A percentile compares a stretch with the other conserved stretches of the same genome.
phyloP scores from a whole-genome alignment of 2,329 filamentous ascomycete genomes.

The Clonostachys sp. region DNA sequence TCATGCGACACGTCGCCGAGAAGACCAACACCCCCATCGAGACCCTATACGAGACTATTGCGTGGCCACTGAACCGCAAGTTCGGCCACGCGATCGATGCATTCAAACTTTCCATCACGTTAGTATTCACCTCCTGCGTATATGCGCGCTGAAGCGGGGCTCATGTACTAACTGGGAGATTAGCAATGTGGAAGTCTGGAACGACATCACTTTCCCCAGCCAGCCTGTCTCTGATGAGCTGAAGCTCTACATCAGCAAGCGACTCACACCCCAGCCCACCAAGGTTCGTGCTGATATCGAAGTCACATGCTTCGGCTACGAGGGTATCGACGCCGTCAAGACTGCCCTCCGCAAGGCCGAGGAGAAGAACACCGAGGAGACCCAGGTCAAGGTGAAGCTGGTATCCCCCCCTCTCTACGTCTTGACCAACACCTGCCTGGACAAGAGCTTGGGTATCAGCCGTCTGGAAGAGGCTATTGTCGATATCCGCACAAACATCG shows the following conservation, averaged over 20 bases:
- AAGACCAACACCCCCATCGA: conserved; percentile 95
- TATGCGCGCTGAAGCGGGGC: not conserved
- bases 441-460: conserved; percentile 83
- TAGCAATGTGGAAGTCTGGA: conserved; percentile 93
- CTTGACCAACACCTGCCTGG: conserved; percentile 88
- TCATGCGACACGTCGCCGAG: conserved; percentile 98
- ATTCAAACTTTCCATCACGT: conserved; percentile 99
- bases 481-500: conserved; percentile 79
- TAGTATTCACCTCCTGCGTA: conserved; percentile 23
- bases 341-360: conserved; percentile 85
- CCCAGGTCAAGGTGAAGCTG: conserved; percentile 95
- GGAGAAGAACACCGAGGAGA: conserved; percentile 85
- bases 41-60: conserved; percentile 87
- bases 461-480: conserved; percentile 85
- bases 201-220: conserved; percentile 84
- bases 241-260: conserved; percentile 93
- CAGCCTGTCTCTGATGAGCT: conserved; percentile 84
- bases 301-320: conserved; percentile 91
- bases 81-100: conserved; percentile 96
- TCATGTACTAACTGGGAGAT: conserved; percentile 6
- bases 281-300: conserved; percentile 98
- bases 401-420: conserved; percentile 98
- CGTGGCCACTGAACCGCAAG: conserved; percentile 96
- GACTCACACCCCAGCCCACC: conserved; percentile 94
- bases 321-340: conserved; percentile 98